phyloP scores from a whole-genome alignment of 2,329 filamentous ascomycete species.

The Epichloe sylvatica region DNA sequence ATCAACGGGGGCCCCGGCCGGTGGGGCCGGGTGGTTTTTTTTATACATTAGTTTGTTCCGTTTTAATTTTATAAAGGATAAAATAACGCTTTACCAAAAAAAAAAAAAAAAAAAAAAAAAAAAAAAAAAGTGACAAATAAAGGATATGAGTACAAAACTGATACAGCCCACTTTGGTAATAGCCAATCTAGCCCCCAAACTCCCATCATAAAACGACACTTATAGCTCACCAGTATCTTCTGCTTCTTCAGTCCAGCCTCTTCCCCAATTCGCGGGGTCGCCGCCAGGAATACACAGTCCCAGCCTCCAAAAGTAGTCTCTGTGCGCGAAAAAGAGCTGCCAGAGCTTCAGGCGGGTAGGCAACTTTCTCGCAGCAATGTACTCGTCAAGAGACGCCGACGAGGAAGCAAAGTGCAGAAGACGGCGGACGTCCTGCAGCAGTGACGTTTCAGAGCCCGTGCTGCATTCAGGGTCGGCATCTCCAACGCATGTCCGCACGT shows the following conservation, averaged over 20 bases:
- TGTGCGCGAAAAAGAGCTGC: slow-evolving; percentile 83
- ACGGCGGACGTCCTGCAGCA: slow-evolving; percentile 14
- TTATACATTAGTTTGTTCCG: too few species aligned
- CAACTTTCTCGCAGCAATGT: slow-evolving; percentile 30
- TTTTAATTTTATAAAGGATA: too few species aligned
- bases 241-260: neutral
- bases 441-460: slow-evolving; percentile 37
- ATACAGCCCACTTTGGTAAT: neutral
- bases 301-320: slow-evolving; percentile 93
- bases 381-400: slow-evolving; percentile 13
- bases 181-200: neutral
- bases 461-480: slow-evolving; percentile 61
- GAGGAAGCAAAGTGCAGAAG: slow-evolving; percentile 12
- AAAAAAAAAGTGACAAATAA: neutral
- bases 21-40: too few species aligned
- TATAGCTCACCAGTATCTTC: slow-evolving; percentile 21
- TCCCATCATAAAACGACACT: neutral
- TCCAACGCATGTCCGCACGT: slow-evolving; percentile 60
- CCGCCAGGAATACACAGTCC: slow-evolving; percentile 79
- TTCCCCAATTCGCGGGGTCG: slow-evolving; percentile 53
- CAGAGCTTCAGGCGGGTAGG: slow-evolving; percentile 59
- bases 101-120: too few species aligned
- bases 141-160: neutral
- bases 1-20: too few species aligned
- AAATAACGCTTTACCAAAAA: too few species aligned